Percentiles rank a stretch among this genome's conserved stretches.
Conservation (phyloP, 1,284 basidiomycete species). For the Gymnopus androsaceus region DNA sequence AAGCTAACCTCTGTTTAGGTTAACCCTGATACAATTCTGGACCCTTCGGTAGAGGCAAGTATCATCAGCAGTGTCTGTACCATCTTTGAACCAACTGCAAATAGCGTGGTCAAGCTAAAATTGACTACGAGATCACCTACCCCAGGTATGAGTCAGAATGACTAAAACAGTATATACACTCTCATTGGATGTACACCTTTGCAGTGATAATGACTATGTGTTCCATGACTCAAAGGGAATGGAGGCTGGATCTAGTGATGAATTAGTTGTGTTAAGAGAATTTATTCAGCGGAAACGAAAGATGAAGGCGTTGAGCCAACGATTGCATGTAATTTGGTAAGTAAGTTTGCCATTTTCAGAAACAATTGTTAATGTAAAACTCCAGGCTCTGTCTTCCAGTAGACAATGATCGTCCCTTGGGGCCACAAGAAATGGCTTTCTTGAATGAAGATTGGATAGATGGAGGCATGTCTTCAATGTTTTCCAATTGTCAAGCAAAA, state of each 20-base stretch:
- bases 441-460: conserved; percentile 3
- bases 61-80: background rate
- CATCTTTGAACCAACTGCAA: background rate
- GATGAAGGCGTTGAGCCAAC: background rate
- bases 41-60: conserved; percentile 7
- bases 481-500: background rate
- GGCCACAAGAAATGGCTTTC: conserved; percentile 7
- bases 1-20: background rate
- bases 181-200: background rate
- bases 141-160: background rate
- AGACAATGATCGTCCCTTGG: conserved; percentile 11
- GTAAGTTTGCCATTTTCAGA: background rate
- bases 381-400: conserved; percentile 11
- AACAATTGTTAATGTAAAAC: background rate
- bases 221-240: conserved; percentile 13
- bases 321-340: conserved; percentile 13
- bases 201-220: conserved; percentile 8
- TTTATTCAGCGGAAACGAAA: conserved; percentile 1
- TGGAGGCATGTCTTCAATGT: background rate
- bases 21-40: conserved; percentile 1
- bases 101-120: conserved; percentile 8
- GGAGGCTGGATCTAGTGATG: conserved; percentile 12
- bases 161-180: background rate
- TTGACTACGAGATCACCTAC: conserved; percentile 10
- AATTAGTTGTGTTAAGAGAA: background rate